Evolutionary conservation across 305 asterid genomes (phyloP).

Genomic region (Fraxinus baroniana): DNA sequence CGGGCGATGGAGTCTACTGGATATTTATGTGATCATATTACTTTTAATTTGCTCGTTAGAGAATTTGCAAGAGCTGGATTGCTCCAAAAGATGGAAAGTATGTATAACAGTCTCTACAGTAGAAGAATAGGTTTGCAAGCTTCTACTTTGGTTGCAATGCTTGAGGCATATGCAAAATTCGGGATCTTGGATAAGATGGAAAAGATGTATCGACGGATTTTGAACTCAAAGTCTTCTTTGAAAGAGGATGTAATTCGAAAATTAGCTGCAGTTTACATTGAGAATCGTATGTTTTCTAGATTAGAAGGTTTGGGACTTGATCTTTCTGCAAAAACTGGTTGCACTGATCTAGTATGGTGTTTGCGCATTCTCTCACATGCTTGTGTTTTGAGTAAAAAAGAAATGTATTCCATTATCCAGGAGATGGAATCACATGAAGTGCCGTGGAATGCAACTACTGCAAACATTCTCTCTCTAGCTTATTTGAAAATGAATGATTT

Average conservation of each 20-base stretch:
- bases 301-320: slow-evolving; percentile 32
- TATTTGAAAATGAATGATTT: slow-evolving; percentile 37
- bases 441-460: slow-evolving; percentile 33
- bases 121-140: slow-evolving; percentile 29
- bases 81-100: slow-evolving; percentile 33
- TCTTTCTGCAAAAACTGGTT: slow-evolving; percentile 24
- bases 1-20: slow-evolving; percentile 29
- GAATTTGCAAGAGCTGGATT: slow-evolving; percentile 37
- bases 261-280: slow-evolving; percentile 28
- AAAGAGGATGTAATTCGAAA: slow-evolving; percentile 31
- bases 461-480: slow-evolving; percentile 29
- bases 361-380: slow-evolving; percentile 35
- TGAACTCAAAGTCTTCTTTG: slow-evolving; percentile 18
- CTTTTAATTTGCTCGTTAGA: slow-evolving; percentile 30
- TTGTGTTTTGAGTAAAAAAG: slow-evolving; percentile 30
- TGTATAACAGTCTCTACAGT: slow-evolving; percentile 18
- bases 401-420: slow-evolving; percentile 25
- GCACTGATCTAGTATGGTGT: slow-evolving; percentile 34
- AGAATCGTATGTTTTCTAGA: slow-evolving; percentile 36
- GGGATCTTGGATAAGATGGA: slow-evolving; percentile 36
- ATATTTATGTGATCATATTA: slow-evolving; percentile 29
- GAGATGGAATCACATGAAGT: slow-evolving; percentile 33
- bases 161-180: slow-evolving; percentile 32
- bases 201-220: slow-evolving; percentile 20
- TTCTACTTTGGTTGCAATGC: slow-evolving; percentile 29